Evolutionary conservation across 495 filamentous ascomycete genomes (phyloP).

Genomic region (Aspergillus sparsus): DNA sequence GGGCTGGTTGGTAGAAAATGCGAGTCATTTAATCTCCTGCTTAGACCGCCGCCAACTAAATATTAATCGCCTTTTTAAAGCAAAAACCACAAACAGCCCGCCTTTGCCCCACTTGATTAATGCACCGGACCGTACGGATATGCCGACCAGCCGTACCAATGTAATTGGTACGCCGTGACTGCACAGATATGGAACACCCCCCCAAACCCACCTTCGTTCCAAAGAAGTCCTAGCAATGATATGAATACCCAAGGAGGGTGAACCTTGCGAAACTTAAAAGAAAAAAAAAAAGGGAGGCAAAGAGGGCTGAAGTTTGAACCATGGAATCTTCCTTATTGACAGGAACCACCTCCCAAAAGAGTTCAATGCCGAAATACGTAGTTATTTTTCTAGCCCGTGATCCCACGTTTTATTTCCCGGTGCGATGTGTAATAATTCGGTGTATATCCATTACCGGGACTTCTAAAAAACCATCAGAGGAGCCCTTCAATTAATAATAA

Average conservation of each 20-base stretch:
- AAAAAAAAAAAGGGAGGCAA: no score
- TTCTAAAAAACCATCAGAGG: no score
- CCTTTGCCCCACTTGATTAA: slow-evolving; percentile 33
- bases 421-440: no score
- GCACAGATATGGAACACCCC: background rate
- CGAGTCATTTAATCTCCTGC: slow-evolving; percentile 23
- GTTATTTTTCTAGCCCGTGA: background rate
- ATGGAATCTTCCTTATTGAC: background rate
- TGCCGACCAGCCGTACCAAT: slow-evolving; percentile 13
- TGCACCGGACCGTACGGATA: slow-evolving; percentile 32
- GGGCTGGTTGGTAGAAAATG: slow-evolving; percentile 10
- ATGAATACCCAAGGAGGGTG: slow-evolving; percentile 1
- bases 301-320: background rate
- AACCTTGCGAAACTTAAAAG: background rate
- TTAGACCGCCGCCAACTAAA: slow-evolving; percentile 25
- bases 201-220: background rate
- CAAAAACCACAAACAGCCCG: slow-evolving; percentile 8
- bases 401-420: no score
- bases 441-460: no score
- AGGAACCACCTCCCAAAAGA: no score
- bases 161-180: background rate
- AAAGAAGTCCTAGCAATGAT: background rate
- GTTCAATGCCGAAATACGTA: no score
- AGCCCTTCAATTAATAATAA: no score
- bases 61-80: slow-evolving; percentile 10